Evolutionary conservation across 495 filamentous ascomycete species (phyloP).

Genomic region (Penicillium canariense): DNA sequence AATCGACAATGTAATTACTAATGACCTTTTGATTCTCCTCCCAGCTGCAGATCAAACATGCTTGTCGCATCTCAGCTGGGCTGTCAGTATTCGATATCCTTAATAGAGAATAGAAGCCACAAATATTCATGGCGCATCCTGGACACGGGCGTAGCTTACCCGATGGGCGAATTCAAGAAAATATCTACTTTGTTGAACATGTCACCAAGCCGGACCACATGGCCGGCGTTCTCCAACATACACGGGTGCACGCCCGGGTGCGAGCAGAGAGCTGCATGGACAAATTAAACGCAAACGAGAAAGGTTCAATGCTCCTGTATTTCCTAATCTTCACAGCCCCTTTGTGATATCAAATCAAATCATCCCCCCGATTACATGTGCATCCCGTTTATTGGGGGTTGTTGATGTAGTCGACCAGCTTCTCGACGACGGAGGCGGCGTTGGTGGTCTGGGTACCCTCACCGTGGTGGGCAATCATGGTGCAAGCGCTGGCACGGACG

Average conservation of each 20-base stretch:
- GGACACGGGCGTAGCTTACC: too few relatives aligned
- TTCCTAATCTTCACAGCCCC: conserved; percentile 30
- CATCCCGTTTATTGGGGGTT: conserved; percentile 27
- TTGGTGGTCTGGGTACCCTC: conserved; percentile 59
- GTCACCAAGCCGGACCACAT: background rate
- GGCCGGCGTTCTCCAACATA: background rate
- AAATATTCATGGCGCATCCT: background rate
- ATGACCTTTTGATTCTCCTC: conserved; percentile 18
- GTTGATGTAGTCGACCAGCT: conserved; percentile 47
- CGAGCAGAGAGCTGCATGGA: background rate
- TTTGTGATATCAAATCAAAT: conserved; percentile 18
- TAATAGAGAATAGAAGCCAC: conserved; percentile 18
- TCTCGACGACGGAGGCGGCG: conserved; percentile 40
- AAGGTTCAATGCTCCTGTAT: conserved; percentile 22
- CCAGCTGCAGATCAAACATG: background rate
- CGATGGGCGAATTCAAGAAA: background rate
- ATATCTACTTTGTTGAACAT: background rate
- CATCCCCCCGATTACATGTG: background rate
- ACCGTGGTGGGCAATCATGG: conserved; percentile 82
- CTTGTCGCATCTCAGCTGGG: background rate
- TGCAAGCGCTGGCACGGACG: conserved; percentile 78
- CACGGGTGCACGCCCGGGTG: background rate
- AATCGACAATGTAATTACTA: conserved; percentile 27
- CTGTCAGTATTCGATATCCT: conserved; percentile 11
- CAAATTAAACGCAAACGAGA: background rate